Base-by-base conservation (phyloP, 1,139 yeast genomes). In the Pichia sp. region DNA sequence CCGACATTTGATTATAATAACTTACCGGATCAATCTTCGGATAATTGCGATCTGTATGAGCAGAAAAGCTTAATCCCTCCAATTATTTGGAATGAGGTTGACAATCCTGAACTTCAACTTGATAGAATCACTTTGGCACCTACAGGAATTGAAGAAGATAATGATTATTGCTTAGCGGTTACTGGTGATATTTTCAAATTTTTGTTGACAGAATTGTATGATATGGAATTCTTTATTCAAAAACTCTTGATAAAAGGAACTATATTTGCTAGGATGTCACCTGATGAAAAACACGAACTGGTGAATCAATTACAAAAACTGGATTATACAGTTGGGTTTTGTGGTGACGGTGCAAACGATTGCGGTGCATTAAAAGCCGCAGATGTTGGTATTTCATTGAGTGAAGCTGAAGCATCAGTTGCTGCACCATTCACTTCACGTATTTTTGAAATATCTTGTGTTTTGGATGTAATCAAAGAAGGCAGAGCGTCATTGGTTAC, bases 361-460 rank as follows among this genome's bases (percentile, higher is more conserved):
- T 92, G 97, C 66, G 98, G 98, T 55, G 99, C 99, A 0, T 70
- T 92, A 48, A 92, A 90, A 58, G 96, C 96, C 5, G 97, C 98
- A 0, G 95, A 92, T 66, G 95, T 92, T 40, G 98, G 99, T 27
- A 81, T 94, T 32, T 90, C 97, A 0, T 69, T 92, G 42, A 85
- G 96, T 33, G 98, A 92, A 61, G 98, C 98, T 0, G 99, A 92
- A 61, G 98, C 98, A 0, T 85, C 95, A 4, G 97, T 94, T 27
- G 98, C 98, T 1, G 54, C 98, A 0, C 98, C 99, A 3, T 92
- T 92, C 62, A 94, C 99, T 0, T 86, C 96, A 1, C 74, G 94
- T 42, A 65, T 77, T 1, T 92, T 92, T 65, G 96, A 92, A 55
- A 88, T 92, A 38, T 81, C 95, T 2, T 92, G 98, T 67, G 95